phyloP scores from a whole-genome alignment of 139 green algal genomes.

The Chloropicon primus region DNA sequence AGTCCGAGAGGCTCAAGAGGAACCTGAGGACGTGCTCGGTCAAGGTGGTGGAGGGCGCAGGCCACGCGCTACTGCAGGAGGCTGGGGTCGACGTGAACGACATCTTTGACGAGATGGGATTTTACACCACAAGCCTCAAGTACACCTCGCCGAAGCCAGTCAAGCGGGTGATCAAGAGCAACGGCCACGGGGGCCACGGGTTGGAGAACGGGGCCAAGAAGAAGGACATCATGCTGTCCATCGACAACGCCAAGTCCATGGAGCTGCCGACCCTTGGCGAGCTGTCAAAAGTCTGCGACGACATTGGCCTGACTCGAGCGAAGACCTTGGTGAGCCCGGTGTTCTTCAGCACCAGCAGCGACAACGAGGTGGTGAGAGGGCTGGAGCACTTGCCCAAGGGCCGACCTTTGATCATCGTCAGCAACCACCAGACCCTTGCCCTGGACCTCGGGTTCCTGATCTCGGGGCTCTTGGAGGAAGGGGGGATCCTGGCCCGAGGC shows the following conservation, averaged over 20 bases:
- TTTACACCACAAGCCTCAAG: conserved; percentile 39
- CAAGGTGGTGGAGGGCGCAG: conserved; percentile 29
- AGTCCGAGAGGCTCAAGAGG: conserved; percentile 12
- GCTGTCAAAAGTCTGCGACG: conserved; percentile 13
- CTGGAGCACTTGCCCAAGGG: conserved; percentile 8
- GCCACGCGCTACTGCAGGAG: conserved; percentile 65
- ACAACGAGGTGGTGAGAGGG: conserved; percentile 14
- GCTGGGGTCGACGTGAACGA: background rate
- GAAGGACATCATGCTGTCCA: conserved; percentile 12
- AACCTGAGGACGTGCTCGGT: conserved; percentile 23
- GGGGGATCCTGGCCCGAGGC: conserved; percentile 50
- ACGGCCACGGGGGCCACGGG: background rate
- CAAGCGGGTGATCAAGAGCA: background rate
- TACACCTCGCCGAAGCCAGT: background rate
- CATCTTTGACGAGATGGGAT: conserved; percentile 60
- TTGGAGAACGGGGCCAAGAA: background rate
- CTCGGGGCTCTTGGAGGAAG: conserved; percentile 44
- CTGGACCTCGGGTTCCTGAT: conserved; percentile 69
- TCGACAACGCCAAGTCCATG: conserved; percentile 47
- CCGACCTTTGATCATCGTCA: conserved; percentile 48
- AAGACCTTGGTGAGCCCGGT: conserved; percentile 50
- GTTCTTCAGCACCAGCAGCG: conserved; percentile 51
- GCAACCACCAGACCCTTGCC: conserved; percentile 84
- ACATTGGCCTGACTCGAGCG: background rate
- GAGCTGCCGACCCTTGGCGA: conserved; percentile 57